Percentiles rank a stretch among this genome's conserved stretches.
Evolutionary conservation across 768 basidiomycete genomes (phyloP).

Genomic region (Butyriboletus loyo): DNA sequence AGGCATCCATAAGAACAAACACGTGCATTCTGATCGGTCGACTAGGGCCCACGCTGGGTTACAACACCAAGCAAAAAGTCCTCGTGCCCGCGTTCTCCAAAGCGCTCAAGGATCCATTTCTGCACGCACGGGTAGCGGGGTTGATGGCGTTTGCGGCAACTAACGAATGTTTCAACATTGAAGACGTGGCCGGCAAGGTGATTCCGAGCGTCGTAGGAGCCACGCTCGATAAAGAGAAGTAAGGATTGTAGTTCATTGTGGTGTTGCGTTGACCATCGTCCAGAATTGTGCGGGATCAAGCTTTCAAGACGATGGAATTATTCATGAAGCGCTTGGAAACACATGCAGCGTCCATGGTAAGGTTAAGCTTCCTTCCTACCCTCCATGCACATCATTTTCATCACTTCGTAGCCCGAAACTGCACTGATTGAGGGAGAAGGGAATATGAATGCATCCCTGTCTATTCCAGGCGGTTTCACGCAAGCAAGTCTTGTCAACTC

Average conservation of each 20-base stretch:
- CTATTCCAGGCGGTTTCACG: constrained; percentile 31
- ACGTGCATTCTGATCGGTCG: constrained; percentile 95
- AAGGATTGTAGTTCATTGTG: constrained; percentile 16
- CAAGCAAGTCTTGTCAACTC: constrained; percentile 62
- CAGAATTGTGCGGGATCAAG: constrained; percentile 92
- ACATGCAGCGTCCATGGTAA: constrained; percentile 81
- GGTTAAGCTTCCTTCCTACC: constrained; percentile 15
- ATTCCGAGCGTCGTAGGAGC: constrained; percentile 80
- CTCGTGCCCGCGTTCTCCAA: constrained; percentile 92
- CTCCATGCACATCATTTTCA: neutral
- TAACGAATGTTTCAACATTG: constrained; percentile 80
- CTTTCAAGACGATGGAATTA: constrained; percentile 87
- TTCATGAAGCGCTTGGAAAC: constrained; percentile 82
- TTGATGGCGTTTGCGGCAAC: constrained; percentile 96
- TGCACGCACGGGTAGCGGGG: constrained; percentile 91
- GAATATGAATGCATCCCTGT: constrained; percentile 23
- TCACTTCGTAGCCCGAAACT: constrained; percentile 52
- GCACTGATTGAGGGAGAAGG: constrained; percentile 38
- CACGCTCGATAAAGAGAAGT: constrained; percentile 94
- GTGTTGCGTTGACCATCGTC: neutral
- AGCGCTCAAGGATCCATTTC: constrained; percentile 86
- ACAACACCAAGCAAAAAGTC: constrained; percentile 93
- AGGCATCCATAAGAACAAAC: constrained; percentile 95
- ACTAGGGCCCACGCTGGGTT: constrained; percentile 78
- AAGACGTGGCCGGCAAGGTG: constrained; percentile 87